Conservation (phyloP, 495 filamentous ascomycete genomes). For the Chlorociboria aeruginascens region DNA sequence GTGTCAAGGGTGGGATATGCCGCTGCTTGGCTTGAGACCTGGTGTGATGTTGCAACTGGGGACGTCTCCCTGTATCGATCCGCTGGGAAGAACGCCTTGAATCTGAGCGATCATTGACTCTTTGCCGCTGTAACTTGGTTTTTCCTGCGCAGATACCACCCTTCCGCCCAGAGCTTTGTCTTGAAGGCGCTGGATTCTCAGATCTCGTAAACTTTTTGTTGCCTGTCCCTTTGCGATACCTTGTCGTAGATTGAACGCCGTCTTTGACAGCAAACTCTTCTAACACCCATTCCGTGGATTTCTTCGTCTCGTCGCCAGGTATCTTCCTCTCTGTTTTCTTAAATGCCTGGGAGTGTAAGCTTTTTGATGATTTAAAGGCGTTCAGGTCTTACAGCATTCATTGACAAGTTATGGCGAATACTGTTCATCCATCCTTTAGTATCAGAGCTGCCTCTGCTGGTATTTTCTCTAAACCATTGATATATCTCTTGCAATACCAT, state of each 20-base stretch:
- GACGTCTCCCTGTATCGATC: not conserved
- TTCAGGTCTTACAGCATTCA: slow-evolving; percentile 68
- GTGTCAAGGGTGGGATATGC: slow-evolving; percentile 11
- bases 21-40: not conserved
- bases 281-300: slow-evolving; percentile 54
- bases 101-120: not conserved
- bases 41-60: not conserved
- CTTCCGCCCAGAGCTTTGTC: slow-evolving; percentile 43
- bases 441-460: slow-evolving; percentile 53
- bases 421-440: slow-evolving; percentile 89
- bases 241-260: slow-evolving; percentile 63
- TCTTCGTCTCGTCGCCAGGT: slow-evolving; percentile 37
- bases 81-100: not conserved
- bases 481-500: slow-evolving; percentile 85
- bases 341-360: slow-evolving; percentile 43
- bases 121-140: slow-evolving; percentile 3
- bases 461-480: slow-evolving; percentile 76
- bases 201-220: slow-evolving; percentile 33
- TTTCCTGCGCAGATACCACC: slow-evolving; percentile 40
- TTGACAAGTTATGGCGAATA: slow-evolving; percentile 91
- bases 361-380: not conserved
- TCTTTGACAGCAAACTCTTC: slow-evolving; percentile 46
- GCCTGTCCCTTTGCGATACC: slow-evolving; percentile 48
- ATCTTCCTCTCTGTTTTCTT: slow-evolving; percentile 40
- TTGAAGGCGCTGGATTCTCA: slow-evolving; percentile 31